These are phyloP conservation scores for Polygonum maritimum DNA, from an alignment of 148 eudicot species.

Conservation along the genomic window DNA sequence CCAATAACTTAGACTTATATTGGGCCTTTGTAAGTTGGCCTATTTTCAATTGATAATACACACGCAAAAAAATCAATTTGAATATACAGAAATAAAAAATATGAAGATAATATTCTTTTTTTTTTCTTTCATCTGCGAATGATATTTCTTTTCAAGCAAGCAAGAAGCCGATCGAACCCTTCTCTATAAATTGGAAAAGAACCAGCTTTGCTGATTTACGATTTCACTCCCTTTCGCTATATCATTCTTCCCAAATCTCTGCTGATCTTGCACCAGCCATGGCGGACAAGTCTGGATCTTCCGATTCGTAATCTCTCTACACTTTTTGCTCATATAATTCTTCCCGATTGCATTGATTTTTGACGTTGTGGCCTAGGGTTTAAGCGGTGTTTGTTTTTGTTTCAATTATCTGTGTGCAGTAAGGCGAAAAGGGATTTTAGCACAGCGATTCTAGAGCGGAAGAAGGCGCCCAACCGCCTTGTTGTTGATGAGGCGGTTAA, in stretches of 20 bases:
- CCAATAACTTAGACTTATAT: too few species aligned
- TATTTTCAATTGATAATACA: too few species aligned
- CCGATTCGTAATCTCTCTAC: conserved; percentile 9
- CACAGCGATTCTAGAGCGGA: conserved; percentile 75
- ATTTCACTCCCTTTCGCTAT: not conserved
- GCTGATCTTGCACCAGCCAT: conserved; percentile 1
- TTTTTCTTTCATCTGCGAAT: not conserved
- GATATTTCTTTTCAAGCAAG: conserved; percentile 15
- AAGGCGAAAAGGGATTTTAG: conserved; percentile 75
- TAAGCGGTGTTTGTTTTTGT: not conserved
- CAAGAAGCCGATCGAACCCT: conserved; percentile 9
- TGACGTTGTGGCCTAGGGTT: conserved; percentile 2
- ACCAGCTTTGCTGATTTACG: not conserved
- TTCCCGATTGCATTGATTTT: not conserved
- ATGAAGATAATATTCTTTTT: too few species aligned
- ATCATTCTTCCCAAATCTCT: not conserved
- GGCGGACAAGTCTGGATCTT: not conserved
- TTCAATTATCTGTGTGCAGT: conserved; percentile 18
- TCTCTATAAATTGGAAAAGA: not conserved
- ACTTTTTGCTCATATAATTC: not conserved
- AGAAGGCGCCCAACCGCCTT: conserved; percentile 66
- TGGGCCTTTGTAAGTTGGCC: too few species aligned
- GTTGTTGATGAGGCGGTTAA: conserved; percentile 74
- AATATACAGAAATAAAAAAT: too few species aligned
- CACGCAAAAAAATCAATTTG: too few species aligned